phyloP scores from a whole-genome alignment of 306 rosid species.

The Fragaria iinumae region DNA sequence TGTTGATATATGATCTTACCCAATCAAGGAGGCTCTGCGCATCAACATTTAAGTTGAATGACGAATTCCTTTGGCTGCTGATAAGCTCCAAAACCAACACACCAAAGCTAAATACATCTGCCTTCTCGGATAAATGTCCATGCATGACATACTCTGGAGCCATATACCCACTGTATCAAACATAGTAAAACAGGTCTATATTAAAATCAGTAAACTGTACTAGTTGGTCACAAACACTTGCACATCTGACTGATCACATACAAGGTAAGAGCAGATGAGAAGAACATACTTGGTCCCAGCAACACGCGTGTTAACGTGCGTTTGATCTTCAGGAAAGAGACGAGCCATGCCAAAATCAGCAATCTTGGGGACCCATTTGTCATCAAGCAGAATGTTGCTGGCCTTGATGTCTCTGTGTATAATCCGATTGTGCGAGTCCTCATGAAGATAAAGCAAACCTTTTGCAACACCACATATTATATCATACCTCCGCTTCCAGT shows the following conservation, averaged over 20 bases:
- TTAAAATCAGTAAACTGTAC: not conserved
- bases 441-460: conserved; percentile 93
- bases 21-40: conserved; percentile 50
- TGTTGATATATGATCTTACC: conserved; percentile 35
- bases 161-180: conserved; percentile 76
- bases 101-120: conserved; percentile 90
- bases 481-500: conserved; percentile 77
- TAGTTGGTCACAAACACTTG: not conserved
- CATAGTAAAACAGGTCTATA: not conserved
- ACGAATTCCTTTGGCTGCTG: conserved; percentile 62
- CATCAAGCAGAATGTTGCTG: conserved; percentile 81
- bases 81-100: conserved; percentile 83
- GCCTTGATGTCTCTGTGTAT: conserved; percentile 95
- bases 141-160: conserved; percentile 93
- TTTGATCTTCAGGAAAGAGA: conserved; percentile 93
- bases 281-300: conserved; percentile 91
- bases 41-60: conserved; percentile 24
- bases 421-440: conserved; percentile 79
- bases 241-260: not conserved
- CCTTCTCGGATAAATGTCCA: conserved; percentile 69
- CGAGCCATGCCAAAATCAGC: conserved; percentile 99
- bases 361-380: conserved; percentile 89
- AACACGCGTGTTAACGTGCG: conserved; percentile 85
- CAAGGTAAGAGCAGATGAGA: not conserved
- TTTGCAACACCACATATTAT: conserved; percentile 78